Evolutionary conservation across 495 filamentous ascomycete species (phyloP), one percentile per base, ranked within the genome.

Genomic region (Neurospora sp.): DNA sequence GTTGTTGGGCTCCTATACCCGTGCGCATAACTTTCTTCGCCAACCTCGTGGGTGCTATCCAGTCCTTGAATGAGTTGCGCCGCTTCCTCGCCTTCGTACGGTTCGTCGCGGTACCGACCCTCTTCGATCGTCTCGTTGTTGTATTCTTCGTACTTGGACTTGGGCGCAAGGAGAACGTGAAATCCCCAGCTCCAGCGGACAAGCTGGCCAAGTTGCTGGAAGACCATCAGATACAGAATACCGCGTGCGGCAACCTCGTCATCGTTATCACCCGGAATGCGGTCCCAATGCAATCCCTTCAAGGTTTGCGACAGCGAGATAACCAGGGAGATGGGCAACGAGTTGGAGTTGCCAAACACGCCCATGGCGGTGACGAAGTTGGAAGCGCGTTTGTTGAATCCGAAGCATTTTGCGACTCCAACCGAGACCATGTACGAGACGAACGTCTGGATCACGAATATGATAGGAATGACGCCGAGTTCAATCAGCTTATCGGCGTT

Each of bases 111-210:
- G 81, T 94, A 94, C 76, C 87, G 86, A 35, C 92, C 92, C 74
- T 90, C 88, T 79, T 94, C 91, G 18, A 90, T 82, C 5, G 82
- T 79, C 46, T 87, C 85, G 23, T 86, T 80, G 16, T 83, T 84
- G 62, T 89, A 86, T 46, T 91, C 89, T 23, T 85, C 86, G 74
- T 92, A 91, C 73, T 91, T 90, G 37, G 89, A 88, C 73, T 91
- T 89, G 4, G 94, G 93, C 18, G 94, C 94, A 9, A 99, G 85
- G 18, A 99, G 84, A 54, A 98, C 89, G 77, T 97, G 93, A 78
- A 96, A 98, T 10, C 96, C 96, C 96, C 96, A 99, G 75, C 93
- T 98, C 96, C 96, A 99, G 71, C 96, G 87, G 69, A 99, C 91
- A 27, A 98, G 86, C 81, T 99, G 96, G 31, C 96, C 96, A 20